These are phyloP conservation scores for Blastobotrys aristatus DNA, from an alignment of 1,139 yeast species.

Conservation along the genomic window DNA sequence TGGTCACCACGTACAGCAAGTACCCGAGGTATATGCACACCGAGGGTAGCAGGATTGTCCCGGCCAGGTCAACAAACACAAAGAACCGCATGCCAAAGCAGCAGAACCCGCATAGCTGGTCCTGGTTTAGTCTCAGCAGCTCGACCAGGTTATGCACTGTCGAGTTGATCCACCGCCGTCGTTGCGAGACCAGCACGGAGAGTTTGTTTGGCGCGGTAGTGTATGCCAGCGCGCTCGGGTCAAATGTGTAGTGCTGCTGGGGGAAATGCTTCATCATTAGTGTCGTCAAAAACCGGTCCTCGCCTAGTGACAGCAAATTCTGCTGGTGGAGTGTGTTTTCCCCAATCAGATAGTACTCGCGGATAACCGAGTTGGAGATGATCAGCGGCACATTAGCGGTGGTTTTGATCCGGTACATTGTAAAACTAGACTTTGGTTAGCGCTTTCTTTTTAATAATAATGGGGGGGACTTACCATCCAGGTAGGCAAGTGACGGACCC, in stretches of 20 bases:
- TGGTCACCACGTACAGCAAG: constrained; percentile 57
- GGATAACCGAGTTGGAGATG: constrained; percentile 32
- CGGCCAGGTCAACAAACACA: constrained; percentile 33
- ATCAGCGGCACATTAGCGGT: constrained; percentile 78
- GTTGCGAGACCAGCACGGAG: constrained; percentile 33
- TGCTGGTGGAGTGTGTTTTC: constrained; percentile 35
- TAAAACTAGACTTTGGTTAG: constrained; percentile 25
- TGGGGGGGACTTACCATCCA: constrained; percentile 27
- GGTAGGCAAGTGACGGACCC: constrained; percentile 38
- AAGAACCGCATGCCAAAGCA: constrained; percentile 37
- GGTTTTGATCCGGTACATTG: constrained; percentile 41
- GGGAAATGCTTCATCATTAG: constrained; percentile 35
- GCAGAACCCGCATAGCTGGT: constrained; percentile 35
- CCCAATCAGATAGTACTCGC: constrained; percentile 31
- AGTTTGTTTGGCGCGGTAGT: constrained; percentile 34
- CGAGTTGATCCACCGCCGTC: constrained; percentile 39
- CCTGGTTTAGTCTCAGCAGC: constrained; percentile 30
- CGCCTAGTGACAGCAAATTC: constrained; percentile 34
- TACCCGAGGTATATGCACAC: constrained; percentile 79
- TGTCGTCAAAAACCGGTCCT: constrained; percentile 36
- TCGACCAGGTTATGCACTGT: constrained; percentile 36
- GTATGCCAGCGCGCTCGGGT: constrained; percentile 33
- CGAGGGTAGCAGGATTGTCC: constrained; percentile 68
- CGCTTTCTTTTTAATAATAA: neutral
- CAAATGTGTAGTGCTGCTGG: constrained; percentile 30